Base-by-base conservation (phyloP, 306 rosid species). In the Senna tora region DNA sequence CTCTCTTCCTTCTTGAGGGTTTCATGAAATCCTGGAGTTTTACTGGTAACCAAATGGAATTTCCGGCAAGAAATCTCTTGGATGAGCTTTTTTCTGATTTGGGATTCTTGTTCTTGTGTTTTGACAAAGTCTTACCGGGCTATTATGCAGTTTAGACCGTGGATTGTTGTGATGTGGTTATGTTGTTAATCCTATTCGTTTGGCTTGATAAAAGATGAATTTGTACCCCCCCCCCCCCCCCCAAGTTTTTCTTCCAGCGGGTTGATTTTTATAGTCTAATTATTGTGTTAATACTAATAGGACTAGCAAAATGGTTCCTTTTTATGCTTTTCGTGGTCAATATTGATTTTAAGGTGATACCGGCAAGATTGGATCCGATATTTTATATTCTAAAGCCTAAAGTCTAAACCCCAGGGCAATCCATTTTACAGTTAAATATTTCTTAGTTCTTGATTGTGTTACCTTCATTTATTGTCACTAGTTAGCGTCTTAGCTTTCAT, bases 331-430 rank as follows among this genome's bases (percentile, higher is more conserved):
- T 16, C 13, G 46, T 4, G 30, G 20, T 73, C 41, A 38, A 14
- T 51, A 57, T 12, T 63, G 46, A 12, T 63, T 52, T 64, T 14
- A 22, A 62, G 32, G 47, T 64, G 15, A 39, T 22, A 7, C 63
- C 2, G n/a, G 15, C 62, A 60, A 1, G 41, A 20, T 69, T 69
- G 17, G 42, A 25, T 1, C 2, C 9, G 21, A 38, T 67, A 9
- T 11, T 71, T 20, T 22, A 52, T 45, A 25, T 1, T 54, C 41
- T 32, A 13, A 25, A 3, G 30, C 3, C 30, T 25, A 25, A 25
- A n/a, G n/a, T n/a, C n/a, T n/a, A n/a, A 38, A 16, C 12, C 50
- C 22, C 12, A 38, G 39, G 11, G 46, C 21, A 12, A 16, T 11
- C 0, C 28, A 9, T 16, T 46, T 28, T 71, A 38, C 55, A 12